Conservation (phyloP, 108 stramenopile species). For the Ochromonas danica region DNA sequence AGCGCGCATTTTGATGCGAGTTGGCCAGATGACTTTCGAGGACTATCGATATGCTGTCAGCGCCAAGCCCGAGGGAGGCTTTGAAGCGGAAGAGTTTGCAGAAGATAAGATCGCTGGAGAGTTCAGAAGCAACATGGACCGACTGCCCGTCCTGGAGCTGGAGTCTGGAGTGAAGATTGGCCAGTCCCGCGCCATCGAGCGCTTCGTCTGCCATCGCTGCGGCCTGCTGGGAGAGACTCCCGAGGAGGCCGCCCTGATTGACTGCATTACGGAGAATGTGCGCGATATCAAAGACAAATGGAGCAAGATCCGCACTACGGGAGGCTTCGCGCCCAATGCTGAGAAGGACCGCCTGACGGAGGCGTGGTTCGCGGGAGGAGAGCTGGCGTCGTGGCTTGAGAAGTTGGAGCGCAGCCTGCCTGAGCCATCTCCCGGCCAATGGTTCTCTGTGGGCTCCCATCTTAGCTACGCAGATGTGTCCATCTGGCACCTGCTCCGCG, state of each 20-base stretch:
- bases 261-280: conserved; percentile 67
- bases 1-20: conserved; percentile 2
- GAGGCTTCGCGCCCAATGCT: conserved; percentile 36
- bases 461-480: neutral
- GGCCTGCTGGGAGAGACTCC: neutral
- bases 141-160: conserved; percentile 62
- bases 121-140: conserved; percentile 60
- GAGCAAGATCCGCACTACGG: conserved; percentile 43
- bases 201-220: conserved; percentile 43
- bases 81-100: conserved; percentile 41
- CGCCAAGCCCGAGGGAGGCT: neutral
- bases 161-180: conserved; percentile 55
- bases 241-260: conserved; percentile 36
- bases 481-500: conserved; percentile 5
- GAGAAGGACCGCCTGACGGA: conserved; percentile 54
- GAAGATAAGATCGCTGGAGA: conserved; percentile 62
- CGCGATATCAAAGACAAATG: conserved; percentile 64
- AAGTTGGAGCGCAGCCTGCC: conserved; percentile 57
- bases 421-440: conserved; percentile 16
- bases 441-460: neutral
- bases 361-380: conserved; percentile 54
- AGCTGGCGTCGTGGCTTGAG: conserved; percentile 57
- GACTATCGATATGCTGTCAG: conserved; percentile 11
- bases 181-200: conserved; percentile 66
- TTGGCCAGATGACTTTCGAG: neutral